Base-by-base conservation (phyloP, 495 filamentous ascomycete species). In the Podospora didyma region DNA sequence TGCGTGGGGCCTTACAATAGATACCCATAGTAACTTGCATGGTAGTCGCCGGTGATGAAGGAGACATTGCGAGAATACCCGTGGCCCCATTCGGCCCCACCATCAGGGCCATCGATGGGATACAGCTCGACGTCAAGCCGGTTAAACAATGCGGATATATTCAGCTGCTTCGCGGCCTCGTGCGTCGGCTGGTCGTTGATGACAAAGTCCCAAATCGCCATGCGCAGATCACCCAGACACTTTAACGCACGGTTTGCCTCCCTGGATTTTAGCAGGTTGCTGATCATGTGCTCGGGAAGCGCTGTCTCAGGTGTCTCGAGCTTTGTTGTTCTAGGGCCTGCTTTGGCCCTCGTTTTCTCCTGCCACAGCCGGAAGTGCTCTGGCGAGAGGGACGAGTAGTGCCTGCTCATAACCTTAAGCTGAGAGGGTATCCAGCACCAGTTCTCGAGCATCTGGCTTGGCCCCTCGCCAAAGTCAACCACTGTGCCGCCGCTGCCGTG, bases 371-470 rank as follows among this genome's bases (percentile, higher is more conserved):
- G 19, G 11, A 60, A 23, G 20, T 48, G 9, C 26, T 31, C 26
- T 31, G 26, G 26, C 26, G 26, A 31, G 26, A 31, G 9, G 9
- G 26, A 49, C 17, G 54, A 57, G 57, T 59, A 88, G 72, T 89
- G 86, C 46, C 78, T 72, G 71, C 82, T 86, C 20, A 88, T 72
- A n/a, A 80, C 67, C 57, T 81, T 83, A 19, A 89, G 79, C 65
- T 88, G 86, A 4, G 79, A 80, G 3, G 86, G 82, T 1, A 81
- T 86, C 85, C 85, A 88, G 75, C 83, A 88, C 86, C 86, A 89
- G 70, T 89, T 88, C 72, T 89, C 86, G 2, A 89, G 77, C 84
- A 89, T 87, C 62, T 89, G 87, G 53, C 75, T 81, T 31, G 86
- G 86, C 5, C 84, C 84, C 68, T 89, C 86, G 66, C 88, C 86